phyloP scores from a whole-genome alignment of 768 basidiomycete genomes.

The Rhodocollybia butyracea region DNA sequence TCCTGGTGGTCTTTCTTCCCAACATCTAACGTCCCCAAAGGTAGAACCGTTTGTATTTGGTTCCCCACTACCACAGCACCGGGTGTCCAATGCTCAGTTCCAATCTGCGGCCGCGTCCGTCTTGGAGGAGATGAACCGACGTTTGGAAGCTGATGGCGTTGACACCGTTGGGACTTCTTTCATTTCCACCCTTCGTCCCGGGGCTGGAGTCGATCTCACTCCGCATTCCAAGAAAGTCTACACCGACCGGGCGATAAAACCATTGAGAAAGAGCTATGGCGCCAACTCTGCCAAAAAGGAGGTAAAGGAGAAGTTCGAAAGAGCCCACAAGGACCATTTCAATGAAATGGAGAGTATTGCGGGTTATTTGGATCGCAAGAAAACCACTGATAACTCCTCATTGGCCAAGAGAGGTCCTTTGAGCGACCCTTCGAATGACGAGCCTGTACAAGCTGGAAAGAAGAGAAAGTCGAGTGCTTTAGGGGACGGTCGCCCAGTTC shows the following conservation, averaged over 20 bases:
- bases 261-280: conserved; percentile 23
- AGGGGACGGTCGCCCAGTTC: conserved; percentile 24
- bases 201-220: conserved; percentile 8
- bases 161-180: conserved; percentile 43
- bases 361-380: conserved; percentile 30
- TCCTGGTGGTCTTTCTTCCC: neutral
- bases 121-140: conserved; percentile 79
- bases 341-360: conserved; percentile 77
- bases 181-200: conserved; percentile 38
- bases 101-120: conserved; percentile 63
- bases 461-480: conserved; percentile 56
- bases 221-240: conserved; percentile 1
- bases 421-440: conserved; percentile 13
- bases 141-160: conserved; percentile 57
- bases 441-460: conserved; percentile 28
- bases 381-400: conserved; percentile 13
- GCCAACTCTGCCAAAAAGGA: conserved; percentile 10
- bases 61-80: conserved; percentile 65
- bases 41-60: conserved; percentile 70
- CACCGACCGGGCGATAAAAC: conserved; percentile 26
- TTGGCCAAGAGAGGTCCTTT: neutral
- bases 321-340: conserved; percentile 63
- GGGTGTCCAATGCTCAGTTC: conserved; percentile 65
- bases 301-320: conserved; percentile 48
- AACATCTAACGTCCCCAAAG: conserved; percentile 5